These are phyloP conservation scores for Caryopteris hybrid DNA, from an alignment of 305 asterid genomes.

Conservation along the genomic window DNA sequence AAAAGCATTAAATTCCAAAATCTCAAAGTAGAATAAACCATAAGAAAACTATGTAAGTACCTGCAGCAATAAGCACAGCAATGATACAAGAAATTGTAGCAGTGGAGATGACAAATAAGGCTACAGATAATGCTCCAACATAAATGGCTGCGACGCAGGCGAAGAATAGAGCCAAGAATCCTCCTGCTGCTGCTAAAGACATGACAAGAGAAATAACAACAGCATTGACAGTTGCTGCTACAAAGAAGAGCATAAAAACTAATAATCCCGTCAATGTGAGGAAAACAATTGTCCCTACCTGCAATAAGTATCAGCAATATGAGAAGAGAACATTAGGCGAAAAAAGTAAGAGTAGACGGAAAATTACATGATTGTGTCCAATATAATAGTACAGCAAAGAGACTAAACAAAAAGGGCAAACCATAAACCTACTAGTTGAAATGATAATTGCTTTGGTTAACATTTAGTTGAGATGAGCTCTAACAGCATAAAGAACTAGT, in stretches of 20 bases:
- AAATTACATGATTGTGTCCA: not conserved
- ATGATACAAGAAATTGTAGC: conserved; percentile 51
- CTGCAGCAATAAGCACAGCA: conserved; percentile 66
- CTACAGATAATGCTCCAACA: conserved; percentile 59
- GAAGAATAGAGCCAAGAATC: conserved; percentile 83
- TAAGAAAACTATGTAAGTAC: conserved; percentile 25
- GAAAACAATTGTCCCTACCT: conserved; percentile 71
- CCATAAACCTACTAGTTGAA: not conserved
- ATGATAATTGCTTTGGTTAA: not conserved
- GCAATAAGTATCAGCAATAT: conserved; percentile 15
- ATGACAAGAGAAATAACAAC: conserved; percentile 67
- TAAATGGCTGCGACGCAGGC: conserved; percentile 64
- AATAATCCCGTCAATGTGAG: conserved; percentile 60
- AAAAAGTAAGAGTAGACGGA: not conserved
- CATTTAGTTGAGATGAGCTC: not conserved
- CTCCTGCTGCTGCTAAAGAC: conserved; percentile 90
- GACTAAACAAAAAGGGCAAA: not conserved
- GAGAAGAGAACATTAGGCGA: not conserved
- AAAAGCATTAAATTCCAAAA: conserved; percentile 5
- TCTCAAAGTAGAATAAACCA: not conserved
- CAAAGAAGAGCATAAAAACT: conserved; percentile 71
- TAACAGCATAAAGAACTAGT: not conserved
- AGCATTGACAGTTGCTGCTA: conserved; percentile 78
- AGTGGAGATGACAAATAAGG: conserved; percentile 59
- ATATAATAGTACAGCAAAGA: not conserved